Base-by-base conservation (phyloP, 2,329 filamentous ascomycete genomes). In the Paramyrothecium roridum region DNA sequence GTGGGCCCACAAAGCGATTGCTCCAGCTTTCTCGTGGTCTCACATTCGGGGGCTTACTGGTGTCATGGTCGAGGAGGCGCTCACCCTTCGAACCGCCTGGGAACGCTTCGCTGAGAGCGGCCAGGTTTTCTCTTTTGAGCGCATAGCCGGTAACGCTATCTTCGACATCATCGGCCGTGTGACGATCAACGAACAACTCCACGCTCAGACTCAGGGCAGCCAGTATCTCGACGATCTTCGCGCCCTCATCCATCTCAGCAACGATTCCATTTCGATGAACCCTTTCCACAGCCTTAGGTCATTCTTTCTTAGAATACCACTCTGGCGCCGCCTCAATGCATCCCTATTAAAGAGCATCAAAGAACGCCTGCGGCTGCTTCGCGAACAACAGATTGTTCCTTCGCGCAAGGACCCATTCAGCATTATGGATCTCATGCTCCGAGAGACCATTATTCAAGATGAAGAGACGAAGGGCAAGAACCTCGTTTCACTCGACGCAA, bases 1-100 rank as follows among this genome's bases (percentile, higher is more conserved):
- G 58, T 61, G 61, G 48, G 57, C 67, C 6, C 65, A 68, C 56
- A 61, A 59, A 16, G 58, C 61, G 50, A 64, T 69, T 54, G 59
- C 62, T 6, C 63, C 67, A 4, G 63, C 62, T 12, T 65, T 68
- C 45, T 61, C 62, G 2, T 59, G 56, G 19, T 59, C 61, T 3
- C 59, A 67, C 49, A 60, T 67, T 30, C 61, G 62, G 30, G 59
- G 54, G 30, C 57, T 67, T 48, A 58, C 59, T 8, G 61, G 56
- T 12, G 50, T 65, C 50, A 64, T 68, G 37, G 59, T 58, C 40
- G 64, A 67, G 43, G 61, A 69, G 46, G 58, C 57, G 48, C 45
- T 59, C n/a, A 48, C 61, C 34, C 66, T 67, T 54, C 63, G 61
- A 23, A 40, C 30, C 10, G 23, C 51, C 7, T 40, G 59, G 8